Base-by-base conservation (phyloP, 2,329 filamentous ascomycete species). In the Dothideomycetes sp. region DNA sequence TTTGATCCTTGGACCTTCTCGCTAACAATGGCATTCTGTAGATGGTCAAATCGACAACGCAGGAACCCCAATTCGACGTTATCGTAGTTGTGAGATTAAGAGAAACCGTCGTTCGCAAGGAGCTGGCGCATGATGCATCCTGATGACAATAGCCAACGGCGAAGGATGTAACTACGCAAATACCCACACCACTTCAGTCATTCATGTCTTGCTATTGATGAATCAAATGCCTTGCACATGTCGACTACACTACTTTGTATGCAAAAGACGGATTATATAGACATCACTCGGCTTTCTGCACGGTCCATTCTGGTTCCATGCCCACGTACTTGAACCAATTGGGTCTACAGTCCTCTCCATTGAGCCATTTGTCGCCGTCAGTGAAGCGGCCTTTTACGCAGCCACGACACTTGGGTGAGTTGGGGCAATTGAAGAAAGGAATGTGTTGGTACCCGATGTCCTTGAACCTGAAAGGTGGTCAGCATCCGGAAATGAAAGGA, bases 391-490 rank as follows among this genome's bases (percentile, higher is more conserved):
- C 91, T 1, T 84, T 76, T n/a, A 80, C 74, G 60, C 89, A 96
- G 50, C 84, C 85, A 50, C 74, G 81, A 61, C 89, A 96, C 63
- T 96, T 96, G 35, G 85, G 84, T 39, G 83, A 94, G 65, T 94
- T 96, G 47, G 91, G 91, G 59, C 91, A 98, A 68, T 98, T 98
- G 73, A 94, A 94, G 68, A 94, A 98, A 32, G 91, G 91, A 40
- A 96, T 88, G 54, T 98, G 91, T 56, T 95, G 87, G 66, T 98
- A 98, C 44, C 91, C 91, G 51, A 98, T 96, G 60, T 98, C 91
- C 40, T 89, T 88, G 80, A 98, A 98, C 88, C 88, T 94, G 45
- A 2, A 23, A 33, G 8, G 12, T 5, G 13, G 17, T 38, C 19
- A 44, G 48, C 5, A 42, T 46, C 47, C n/a, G 5, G 12, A 37